These are phyloP conservation scores for Heracleum sosnowskyi DNA, from an alignment of 129 eudicot genomes.

Conservation along the genomic window DNA sequence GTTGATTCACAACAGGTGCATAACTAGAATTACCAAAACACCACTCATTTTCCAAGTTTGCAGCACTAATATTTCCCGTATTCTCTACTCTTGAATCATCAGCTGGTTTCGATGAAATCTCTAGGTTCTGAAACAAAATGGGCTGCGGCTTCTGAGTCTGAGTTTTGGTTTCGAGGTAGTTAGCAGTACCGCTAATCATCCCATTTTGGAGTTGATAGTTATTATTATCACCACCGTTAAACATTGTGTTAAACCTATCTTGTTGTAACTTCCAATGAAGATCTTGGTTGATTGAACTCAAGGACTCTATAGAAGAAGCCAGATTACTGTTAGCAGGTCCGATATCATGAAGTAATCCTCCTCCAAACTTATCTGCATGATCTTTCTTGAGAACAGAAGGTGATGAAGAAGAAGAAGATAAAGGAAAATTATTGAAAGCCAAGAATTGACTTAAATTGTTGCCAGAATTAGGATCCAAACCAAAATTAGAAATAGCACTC, in stretches of 20 bases:
- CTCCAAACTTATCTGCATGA: conserved; percentile 11
- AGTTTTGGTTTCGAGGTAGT: background rate
- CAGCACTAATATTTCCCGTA: conserved; percentile 1
- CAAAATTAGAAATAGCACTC: conserved; percentile 21
- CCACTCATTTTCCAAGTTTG: conserved; percentile 50
- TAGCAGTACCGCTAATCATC: background rate
- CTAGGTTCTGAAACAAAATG: conserved; percentile 62
- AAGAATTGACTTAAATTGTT: conserved; percentile 15
- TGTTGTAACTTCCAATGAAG: conserved; percentile 92
- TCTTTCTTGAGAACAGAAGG: conserved; percentile 33
- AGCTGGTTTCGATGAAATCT: conserved; percentile 31
- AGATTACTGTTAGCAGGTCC: conserved; percentile 20
- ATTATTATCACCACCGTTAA: conserved; percentile 29
- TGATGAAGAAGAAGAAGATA: conserved; percentile 25
- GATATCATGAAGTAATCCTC: conserved; percentile 32
- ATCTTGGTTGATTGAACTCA: conserved; percentile 82
- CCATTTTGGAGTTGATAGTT: conserved; percentile 18
- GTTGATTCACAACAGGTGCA: conserved; percentile 25
- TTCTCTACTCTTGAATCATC: conserved; percentile 26
- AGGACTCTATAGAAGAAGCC: conserved; percentile 72
- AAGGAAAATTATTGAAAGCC: conserved; percentile 31
- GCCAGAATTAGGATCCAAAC: conserved; percentile 38
- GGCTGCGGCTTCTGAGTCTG: conserved; percentile 42
- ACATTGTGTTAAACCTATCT: conserved; percentile 56
- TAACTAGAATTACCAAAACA: conserved; percentile 38